Base-by-base conservation (phyloP, 2,329 filamentous ascomycete species). In the Salinomyces thailandicus region DNA sequence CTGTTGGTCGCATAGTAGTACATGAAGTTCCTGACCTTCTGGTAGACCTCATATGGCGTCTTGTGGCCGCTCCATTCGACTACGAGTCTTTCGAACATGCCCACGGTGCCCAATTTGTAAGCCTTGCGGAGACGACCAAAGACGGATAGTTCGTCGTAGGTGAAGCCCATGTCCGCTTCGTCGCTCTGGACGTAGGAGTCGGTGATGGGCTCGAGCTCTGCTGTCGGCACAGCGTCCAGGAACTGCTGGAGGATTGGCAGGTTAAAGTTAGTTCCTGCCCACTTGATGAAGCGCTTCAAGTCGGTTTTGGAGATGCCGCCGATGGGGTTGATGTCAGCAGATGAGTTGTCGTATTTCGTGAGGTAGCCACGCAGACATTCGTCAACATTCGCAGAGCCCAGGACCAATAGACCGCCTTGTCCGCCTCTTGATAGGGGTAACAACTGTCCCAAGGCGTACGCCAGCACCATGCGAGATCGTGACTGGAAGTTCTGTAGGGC, bases 271-370 rank as follows among this genome's bases (percentile, higher is more conserved):
- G 55, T 61, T 35, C 65, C 58, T 2, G 77, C 72, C 68, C 74
- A 85, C n/a, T 61, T 62, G 41, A 85, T 81, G 60, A 87, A 85
- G 7, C 69, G 61, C 55, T 81, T 83, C 1, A 85, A 62, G 48
- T 86, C 81, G 2, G 67, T 74, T 57, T 85, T 85, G 39, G 64
- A 69, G 38, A 77, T 73, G 8, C 67, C 68, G 12, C 74, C 77
- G 34, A 81, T 78, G 3, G 77, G 77, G 47, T 80, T 76, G 53
- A 79, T 62, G 47, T 67, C 63, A 12, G 66, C 66, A n/a, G 56
- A 61, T 5, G 52, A 59, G 50, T 70, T 74, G 53, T 83, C 79
- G 51, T 83, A 83, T 58, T 84, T 83, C n/a, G 79, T 84, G 15
- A 81, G 62, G 54, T 83, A 77, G 14, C 67, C 69, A 18, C 69